A percentile compares a stretch with the other conserved stretches of the same genome.
Evolutionary conservation across 352 stramenopile species (phyloP).

Genomic region (Globisporangium perplexum): DNA sequence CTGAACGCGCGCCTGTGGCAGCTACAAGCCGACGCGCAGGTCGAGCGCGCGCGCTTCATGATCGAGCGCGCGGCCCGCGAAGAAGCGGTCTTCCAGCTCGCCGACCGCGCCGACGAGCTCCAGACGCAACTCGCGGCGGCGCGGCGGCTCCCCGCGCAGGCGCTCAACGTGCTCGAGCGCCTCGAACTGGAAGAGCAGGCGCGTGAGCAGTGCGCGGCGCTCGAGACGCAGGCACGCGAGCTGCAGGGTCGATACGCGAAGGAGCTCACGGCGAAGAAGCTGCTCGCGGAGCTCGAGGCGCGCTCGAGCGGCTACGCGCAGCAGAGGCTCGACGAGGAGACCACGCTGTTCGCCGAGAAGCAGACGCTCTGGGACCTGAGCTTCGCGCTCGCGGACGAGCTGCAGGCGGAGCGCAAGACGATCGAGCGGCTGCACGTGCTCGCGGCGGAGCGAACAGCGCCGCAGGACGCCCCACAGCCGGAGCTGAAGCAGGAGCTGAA

Average conservation of each 20-base stretch:
- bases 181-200: constrained; percentile 33
- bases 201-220: constrained; percentile 9
- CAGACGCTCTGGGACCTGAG: constrained; percentile 57
- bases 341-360: constrained; percentile 49
- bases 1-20: constrained; percentile 43
- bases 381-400: constrained; percentile 30
- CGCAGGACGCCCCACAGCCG: constrained; percentile 4
- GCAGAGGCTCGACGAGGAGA: constrained; percentile 48
- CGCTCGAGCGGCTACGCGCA: constrained; percentile 37
- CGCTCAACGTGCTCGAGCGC: constrained; percentile 43
- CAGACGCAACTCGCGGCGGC: constrained; percentile 35
- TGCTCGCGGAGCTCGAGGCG: constrained; percentile 42
- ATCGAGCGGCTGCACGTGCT: constrained; percentile 39
- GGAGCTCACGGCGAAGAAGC: constrained; percentile 25
- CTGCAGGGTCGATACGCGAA: constrained; percentile 13
- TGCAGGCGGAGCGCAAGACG: constrained; percentile 26
- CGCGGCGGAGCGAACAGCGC: constrained; percentile 16
- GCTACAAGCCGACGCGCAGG: constrained; percentile 46
- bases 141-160: constrained; percentile 36
- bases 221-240: constrained; percentile 17
- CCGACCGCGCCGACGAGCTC: constrained; percentile 39
- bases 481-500: constrained; percentile 10
- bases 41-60: constrained; percentile 50
- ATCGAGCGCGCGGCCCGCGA: constrained; percentile 54
- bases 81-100: constrained; percentile 51